These are phyloP conservation scores for Vaccinium darrowii DNA, from an alignment of 148 eudicot genomes.

Conservation along the genomic window DNA sequence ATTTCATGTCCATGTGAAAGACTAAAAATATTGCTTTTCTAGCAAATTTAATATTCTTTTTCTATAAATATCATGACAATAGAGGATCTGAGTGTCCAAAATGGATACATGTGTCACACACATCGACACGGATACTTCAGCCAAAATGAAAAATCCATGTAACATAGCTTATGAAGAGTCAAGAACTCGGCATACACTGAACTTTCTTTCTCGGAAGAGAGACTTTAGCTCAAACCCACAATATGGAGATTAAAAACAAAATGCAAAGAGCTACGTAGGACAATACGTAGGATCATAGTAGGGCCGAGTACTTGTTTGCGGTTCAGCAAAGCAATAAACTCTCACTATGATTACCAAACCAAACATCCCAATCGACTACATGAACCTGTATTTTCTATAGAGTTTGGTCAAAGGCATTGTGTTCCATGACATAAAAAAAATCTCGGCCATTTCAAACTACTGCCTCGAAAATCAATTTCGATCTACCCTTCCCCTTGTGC, in stretches of 20 bases:
- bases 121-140: too few species aligned
- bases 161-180: neutral
- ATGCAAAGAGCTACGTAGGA: neutral
- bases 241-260: neutral
- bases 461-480: neutral
- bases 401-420: neutral
- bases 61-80: too few species aligned
- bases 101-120: too few species aligned
- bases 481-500: neutral
- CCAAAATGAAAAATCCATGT: too few species aligned
- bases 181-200: neutral
- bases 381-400: neutral
- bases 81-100: too few species aligned
- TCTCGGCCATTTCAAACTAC: neutral
- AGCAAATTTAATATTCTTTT: too few species aligned
- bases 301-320: neutral
- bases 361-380: neutral
- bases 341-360: neutral
- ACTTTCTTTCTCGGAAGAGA: neutral
- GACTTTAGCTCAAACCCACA: neutral
- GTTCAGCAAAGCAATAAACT: neutral
- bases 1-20: too few species aligned
- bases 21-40: too few species aligned
- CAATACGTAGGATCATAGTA: neutral
- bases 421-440: neutral